Evolutionary conservation across 225 moss, liverwort and hornwort genomes (phyloP).

Genomic region (Physcomitrium patens): DNA sequence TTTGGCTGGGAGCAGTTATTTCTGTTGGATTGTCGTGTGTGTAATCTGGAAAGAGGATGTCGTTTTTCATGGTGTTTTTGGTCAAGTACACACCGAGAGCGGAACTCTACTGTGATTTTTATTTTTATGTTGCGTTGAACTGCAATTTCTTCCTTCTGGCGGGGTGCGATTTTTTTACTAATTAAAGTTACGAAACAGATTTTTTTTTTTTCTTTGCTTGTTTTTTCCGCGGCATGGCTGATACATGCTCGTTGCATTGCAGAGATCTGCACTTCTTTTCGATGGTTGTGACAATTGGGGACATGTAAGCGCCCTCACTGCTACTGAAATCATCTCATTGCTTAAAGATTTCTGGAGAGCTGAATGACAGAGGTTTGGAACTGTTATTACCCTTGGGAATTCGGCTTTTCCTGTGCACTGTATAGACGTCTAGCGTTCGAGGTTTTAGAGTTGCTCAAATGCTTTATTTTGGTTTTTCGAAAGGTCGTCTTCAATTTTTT

Average conservation of each 20-base stretch:
- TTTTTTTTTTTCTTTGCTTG: not conserved
- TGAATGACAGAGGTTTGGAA: slow-evolving; percentile 8
- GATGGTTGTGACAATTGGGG: slow-evolving; percentile 41
- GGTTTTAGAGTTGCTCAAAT: slow-evolving; percentile 12
- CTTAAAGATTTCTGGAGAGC: slow-evolving; percentile 2
- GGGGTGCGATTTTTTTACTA: not conserved
- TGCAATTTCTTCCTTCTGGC: not conserved
- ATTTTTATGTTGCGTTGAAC: not conserved
- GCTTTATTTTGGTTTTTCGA: not conserved
- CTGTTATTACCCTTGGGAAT: not conserved
- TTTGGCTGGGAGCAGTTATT: not conserved
- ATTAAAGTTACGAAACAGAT: too few relatives aligned
- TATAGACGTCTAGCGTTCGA: not conserved
- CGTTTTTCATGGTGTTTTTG: slow-evolving; percentile 3
- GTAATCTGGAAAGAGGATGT: not conserved
- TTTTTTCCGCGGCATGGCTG: not conserved
- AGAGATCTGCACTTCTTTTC: slow-evolving; percentile 31
- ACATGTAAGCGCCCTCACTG: slow-evolving; percentile 30
- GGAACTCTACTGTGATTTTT: not conserved
- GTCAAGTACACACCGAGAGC: not conserved
- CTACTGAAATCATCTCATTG: not conserved
- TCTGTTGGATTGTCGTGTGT: not conserved
- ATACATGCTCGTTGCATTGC: slow-evolving; percentile 9
- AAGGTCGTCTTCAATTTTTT: not conserved
- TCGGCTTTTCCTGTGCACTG: not conserved